phyloP scores from a whole-genome alignment of 805 yeast species.

The Yarrowia keelungensis region DNA sequence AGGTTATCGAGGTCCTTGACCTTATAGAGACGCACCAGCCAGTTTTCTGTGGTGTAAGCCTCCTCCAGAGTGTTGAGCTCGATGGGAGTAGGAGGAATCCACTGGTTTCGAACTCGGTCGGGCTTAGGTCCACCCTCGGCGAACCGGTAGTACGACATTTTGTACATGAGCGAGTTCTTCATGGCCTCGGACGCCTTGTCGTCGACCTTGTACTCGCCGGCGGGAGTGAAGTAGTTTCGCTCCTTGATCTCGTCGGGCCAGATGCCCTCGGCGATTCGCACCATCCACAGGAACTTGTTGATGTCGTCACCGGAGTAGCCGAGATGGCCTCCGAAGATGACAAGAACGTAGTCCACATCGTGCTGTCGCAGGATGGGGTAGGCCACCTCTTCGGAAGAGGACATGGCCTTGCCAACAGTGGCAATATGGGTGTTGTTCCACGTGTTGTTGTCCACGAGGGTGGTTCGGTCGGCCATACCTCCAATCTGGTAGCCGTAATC shows the following conservation, averaged over 20 bases:
- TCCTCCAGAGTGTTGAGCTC: constrained; percentile 84
- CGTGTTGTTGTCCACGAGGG: constrained; percentile 97
- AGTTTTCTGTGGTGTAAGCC: constrained; percentile 93
- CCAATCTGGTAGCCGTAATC: constrained; percentile 99
- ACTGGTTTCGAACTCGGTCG: constrained; percentile 91
- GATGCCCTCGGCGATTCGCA: constrained; percentile 96
- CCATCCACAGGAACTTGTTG: constrained; percentile 98
- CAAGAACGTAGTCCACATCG: constrained; percentile 93
- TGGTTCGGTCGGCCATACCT: constrained; percentile 99
- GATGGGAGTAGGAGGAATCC: constrained; percentile 60
- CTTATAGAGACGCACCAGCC: constrained; percentile 94
- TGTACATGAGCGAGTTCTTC: constrained; percentile 91
- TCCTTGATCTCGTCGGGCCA: constrained; percentile 99
- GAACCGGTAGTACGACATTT: constrained; percentile 89
- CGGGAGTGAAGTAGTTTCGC: constrained; percentile 77
- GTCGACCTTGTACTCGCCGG: constrained; percentile 91
- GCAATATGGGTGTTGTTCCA: constrained; percentile 99
- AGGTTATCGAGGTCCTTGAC: constrained; percentile 86
- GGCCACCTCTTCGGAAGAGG: constrained; percentile 83
- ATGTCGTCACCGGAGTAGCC: constrained; percentile 97
- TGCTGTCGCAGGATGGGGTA: constrained; percentile 87
- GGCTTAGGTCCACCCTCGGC: constrained; percentile 67
- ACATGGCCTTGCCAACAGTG: constrained; percentile 98
- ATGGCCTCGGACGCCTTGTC: constrained; percentile 80
- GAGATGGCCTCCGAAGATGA: constrained; percentile 90